phyloP scores from a whole-genome alignment of 2,329 filamentous ascomycete genomes.

The Cordyceps fumosorosea region DNA sequence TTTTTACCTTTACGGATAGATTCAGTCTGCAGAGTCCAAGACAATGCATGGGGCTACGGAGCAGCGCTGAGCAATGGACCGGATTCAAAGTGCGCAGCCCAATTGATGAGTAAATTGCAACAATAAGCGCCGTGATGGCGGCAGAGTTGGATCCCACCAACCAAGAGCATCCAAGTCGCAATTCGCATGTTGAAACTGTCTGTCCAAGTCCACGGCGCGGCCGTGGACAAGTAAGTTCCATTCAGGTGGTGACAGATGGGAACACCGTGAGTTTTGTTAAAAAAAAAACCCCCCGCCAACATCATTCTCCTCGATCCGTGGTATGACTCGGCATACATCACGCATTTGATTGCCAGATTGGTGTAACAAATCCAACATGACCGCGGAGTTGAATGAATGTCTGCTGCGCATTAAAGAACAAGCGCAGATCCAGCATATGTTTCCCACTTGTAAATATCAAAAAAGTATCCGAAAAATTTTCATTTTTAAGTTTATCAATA shows the following conservation, averaged over 20 bases:
- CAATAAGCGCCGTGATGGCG: neutral
- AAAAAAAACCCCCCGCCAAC: neutral
- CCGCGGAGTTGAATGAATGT: neutral
- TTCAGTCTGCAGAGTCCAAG: neutral
- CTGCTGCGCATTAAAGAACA: neutral
- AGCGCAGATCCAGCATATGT: neutral
- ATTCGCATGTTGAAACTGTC: neutral
- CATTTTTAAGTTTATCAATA: neutral
- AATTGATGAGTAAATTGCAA: neutral
- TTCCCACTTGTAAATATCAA: neutral
- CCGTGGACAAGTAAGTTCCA: neutral
- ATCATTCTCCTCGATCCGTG: neutral
- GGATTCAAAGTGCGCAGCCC: neutral
- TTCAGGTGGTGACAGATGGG: neutral
- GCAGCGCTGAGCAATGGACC: no score
- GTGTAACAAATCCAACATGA: neutral
- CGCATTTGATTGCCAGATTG: neutral
- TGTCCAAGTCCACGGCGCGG: neutral
- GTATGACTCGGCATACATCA: neutral
- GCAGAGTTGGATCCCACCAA: neutral
- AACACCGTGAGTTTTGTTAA: neutral
- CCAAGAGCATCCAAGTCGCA: neutral
- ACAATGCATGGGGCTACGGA: neutral
- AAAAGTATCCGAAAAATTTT: neutral
- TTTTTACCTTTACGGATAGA: neutral